Evolutionary conservation across 768 basidiomycete genomes (phyloP).

Genomic region (Amanita phalloides): DNA sequence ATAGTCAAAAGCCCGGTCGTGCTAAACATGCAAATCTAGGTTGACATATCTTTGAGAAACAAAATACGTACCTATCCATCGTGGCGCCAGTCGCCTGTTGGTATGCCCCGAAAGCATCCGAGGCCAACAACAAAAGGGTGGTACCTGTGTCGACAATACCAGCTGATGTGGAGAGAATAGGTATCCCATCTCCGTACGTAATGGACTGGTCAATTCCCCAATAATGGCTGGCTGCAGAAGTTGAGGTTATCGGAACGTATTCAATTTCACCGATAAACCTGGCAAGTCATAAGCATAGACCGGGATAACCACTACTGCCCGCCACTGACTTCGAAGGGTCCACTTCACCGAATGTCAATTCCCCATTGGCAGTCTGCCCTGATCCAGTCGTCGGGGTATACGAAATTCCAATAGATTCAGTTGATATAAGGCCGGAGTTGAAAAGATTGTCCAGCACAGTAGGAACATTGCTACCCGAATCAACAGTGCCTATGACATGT

Average conservation of each 20-base stretch:
- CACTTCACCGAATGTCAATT: slow-evolving; percentile 44
- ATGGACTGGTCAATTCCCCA: slow-evolving; percentile 47
- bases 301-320: slow-evolving; percentile 14
- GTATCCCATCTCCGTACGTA: slow-evolving; percentile 24
- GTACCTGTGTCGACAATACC: slow-evolving; percentile 47
- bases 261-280: slow-evolving; percentile 18
- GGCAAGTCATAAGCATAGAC: slow-evolving; percentile 2
- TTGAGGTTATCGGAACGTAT: slow-evolving; percentile 28
- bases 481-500: slow-evolving; percentile 23
- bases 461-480: slow-evolving; percentile 26
- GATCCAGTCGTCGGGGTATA: slow-evolving; percentile 34
- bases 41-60: not conserved
- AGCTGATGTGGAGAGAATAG: slow-evolving; percentile 24
- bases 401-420: slow-evolving; percentile 38
- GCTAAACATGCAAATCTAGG: slow-evolving; percentile 12
- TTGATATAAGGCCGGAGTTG: slow-evolving; percentile 31
- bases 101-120: slow-evolving; percentile 48
- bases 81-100: slow-evolving; percentile 41
- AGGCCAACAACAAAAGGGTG: slow-evolving; percentile 43
- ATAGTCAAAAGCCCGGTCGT: slow-evolving; percentile 47
- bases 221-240: slow-evolving; percentile 30
- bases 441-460: slow-evolving; percentile 52
- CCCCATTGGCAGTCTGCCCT: slow-evolving; percentile 31
- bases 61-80: slow-evolving; percentile 31
- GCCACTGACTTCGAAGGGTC: slow-evolving; percentile 33